Evolutionary conservation across 768 basidiomycete species (phyloP).

Genomic region (Pluteus cervinus): DNA sequence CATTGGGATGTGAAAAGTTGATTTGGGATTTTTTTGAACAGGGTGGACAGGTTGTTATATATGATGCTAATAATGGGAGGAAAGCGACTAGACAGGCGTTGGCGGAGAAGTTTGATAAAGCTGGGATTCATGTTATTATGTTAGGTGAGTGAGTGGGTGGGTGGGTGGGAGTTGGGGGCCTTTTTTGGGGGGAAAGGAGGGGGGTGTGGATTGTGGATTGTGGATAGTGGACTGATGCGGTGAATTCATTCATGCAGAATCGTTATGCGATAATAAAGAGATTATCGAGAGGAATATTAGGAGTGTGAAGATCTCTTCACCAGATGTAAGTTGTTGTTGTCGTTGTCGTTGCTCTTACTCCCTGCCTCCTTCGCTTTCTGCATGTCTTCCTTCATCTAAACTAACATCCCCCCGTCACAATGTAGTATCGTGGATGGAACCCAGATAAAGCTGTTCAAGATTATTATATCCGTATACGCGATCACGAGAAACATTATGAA

Average conservation of each 20-base stretch:
- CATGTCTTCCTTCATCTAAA: too few relatives aligned
- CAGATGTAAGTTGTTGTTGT: slow-evolving; percentile 78
- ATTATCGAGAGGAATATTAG: slow-evolving; percentile 94
- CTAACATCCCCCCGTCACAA: too few relatives aligned
- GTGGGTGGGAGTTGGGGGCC: too few relatives aligned
- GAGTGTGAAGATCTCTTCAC: slow-evolving; percentile 96
- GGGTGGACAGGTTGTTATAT: slow-evolving; percentile 95
- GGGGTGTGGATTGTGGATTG: too few relatives aligned
- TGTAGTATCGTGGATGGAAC: slow-evolving; percentile 92
- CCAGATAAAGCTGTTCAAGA: slow-evolving; percentile 89
- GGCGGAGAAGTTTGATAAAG: slow-evolving; percentile 80
- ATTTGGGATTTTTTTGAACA: slow-evolving; percentile 84
- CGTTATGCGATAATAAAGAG: slow-evolving; percentile 84
- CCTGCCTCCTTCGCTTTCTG: too few relatives aligned
- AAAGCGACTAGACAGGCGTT: slow-evolving; percentile 58
- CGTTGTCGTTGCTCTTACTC: too few relatives aligned
- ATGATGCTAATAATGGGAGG: slow-evolving; percentile 95
- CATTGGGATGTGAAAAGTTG: slow-evolving; percentile 79
- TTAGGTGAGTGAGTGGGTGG: slow-evolving; percentile 72
- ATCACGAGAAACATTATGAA: slow-evolving; percentile 86
- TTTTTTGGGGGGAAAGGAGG: not conserved
- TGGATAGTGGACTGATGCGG: too few relatives aligned
- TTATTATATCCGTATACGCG: slow-evolving; percentile 83
- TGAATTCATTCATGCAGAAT: slow-evolving; percentile 69
- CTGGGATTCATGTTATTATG: slow-evolving; percentile 88